Conservation (phyloP, 495 filamentous ascomycete genomes). For the Patellaria atrata region DNA sequence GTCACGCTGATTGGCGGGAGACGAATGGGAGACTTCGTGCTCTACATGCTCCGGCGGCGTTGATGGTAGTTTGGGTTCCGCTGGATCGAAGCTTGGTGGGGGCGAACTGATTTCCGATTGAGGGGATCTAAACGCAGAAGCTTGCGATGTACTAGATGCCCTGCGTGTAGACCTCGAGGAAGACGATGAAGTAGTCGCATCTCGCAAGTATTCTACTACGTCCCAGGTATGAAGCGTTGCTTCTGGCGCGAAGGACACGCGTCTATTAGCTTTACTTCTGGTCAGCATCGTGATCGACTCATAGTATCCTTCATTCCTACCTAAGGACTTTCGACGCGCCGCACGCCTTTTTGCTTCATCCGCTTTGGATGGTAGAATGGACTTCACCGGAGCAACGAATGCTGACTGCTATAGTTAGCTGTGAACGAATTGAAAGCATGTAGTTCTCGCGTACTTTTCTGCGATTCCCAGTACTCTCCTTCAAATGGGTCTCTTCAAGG, state of each 20-base stretch:
- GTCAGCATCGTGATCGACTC: background rate
- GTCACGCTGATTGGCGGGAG: conserved; percentile 55
- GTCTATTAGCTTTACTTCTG: conserved; percentile 26
- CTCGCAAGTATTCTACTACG: conserved; percentile 76
- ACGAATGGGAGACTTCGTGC: conserved; percentile 35
- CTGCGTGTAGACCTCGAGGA: conserved; percentile 56
- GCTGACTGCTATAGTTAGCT: conserved; percentile 32
- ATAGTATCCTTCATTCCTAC: conserved; percentile 23
- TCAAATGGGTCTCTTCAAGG: conserved; percentile 32
- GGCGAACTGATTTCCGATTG: conserved; percentile 31
- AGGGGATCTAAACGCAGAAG: conserved; percentile 28
- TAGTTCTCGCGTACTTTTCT: conserved; percentile 44
- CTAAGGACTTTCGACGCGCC: conserved; percentile 77
- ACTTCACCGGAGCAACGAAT: conserved; percentile 45
- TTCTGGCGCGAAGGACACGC: conserved; percentile 94
- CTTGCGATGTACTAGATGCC: conserved; percentile 42
- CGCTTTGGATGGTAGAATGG: conserved; percentile 60
- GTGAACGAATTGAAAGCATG: background rate
- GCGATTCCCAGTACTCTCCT: conserved; percentile 63
- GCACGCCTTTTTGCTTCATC: conserved; percentile 61
- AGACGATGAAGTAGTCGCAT: conserved; percentile 73
- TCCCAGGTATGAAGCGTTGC: conserved; percentile 97
- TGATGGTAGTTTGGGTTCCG: conserved; percentile 52
- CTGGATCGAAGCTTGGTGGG: conserved; percentile 31
- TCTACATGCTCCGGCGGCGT: conserved; percentile 48